Conservation (phyloP, 2,329 filamentous ascomycete genomes). For the Curvularia hawaiiensis region DNA sequence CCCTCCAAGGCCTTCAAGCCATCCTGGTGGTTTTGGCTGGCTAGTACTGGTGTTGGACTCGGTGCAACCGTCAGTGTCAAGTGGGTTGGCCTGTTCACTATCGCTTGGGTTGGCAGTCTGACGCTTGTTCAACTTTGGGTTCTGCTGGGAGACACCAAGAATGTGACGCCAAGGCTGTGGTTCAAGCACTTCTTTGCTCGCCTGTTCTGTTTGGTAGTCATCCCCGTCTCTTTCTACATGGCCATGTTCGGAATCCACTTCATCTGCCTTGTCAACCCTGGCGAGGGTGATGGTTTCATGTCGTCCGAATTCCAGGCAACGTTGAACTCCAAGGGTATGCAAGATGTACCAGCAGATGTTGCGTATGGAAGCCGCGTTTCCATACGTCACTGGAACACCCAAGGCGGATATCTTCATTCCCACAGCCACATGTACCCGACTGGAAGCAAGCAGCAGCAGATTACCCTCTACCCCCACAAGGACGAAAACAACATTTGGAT, state of each 20-base stretch:
- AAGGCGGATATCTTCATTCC: constrained; percentile 96
- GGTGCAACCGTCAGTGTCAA: constrained; percentile 95
- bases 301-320: constrained; percentile 99
- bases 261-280: constrained; percentile 87
- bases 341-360: constrained; percentile 90
- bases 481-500: constrained; percentile 97
- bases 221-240: constrained; percentile 90
- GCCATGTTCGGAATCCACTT: constrained; percentile 98
- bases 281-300: constrained; percentile 99
- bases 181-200: constrained; percentile 94
- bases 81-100: constrained; percentile 98
- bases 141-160: constrained; percentile 84
- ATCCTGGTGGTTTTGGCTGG: constrained; percentile 98
- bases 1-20: constrained; percentile 84
- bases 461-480: constrained; percentile 98
- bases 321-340: constrained; percentile 95
- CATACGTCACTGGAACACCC: constrained; percentile 93
- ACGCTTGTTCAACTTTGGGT: constrained; percentile 95
- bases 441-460: constrained; percentile 97
- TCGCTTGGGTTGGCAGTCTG: constrained; percentile 93
- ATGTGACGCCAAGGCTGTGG: constrained; percentile 82
- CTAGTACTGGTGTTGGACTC: constrained; percentile 81
- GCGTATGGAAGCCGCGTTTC: constrained; percentile 84
- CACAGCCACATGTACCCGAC: constrained; percentile 97
- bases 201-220: constrained; percentile 86